A percentile compares a stretch with the other conserved stretches of the same genome.
Conservation (phyloP, 371 early-diverging fungal genomes). For the Quaeritorhiza haematococci region DNA sequence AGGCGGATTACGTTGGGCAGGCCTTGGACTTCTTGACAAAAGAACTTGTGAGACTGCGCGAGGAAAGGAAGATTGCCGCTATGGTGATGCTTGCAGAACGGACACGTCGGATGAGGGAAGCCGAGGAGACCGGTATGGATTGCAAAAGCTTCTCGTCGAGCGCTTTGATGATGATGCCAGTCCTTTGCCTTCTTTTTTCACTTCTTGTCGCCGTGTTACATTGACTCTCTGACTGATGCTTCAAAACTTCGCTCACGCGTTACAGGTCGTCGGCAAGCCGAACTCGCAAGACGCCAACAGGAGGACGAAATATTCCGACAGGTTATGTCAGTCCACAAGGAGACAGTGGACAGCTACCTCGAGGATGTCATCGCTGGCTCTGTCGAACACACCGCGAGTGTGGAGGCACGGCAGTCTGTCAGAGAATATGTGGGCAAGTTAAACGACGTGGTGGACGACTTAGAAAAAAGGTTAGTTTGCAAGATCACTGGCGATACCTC, state of each 20-base stretch:
- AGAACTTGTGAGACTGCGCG: slow-evolving; percentile 43
- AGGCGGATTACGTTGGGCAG: slow-evolving; percentile 36
- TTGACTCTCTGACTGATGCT: too few relatives aligned
- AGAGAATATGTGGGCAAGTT: slow-evolving; percentile 32
- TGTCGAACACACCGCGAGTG: slow-evolving; percentile 25
- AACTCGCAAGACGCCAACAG: slow-evolving; percentile 30
- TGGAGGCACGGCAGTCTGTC: slow-evolving; percentile 34
- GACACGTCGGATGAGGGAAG: slow-evolving; percentile 45
- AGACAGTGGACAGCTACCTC: slow-evolving; percentile 46
- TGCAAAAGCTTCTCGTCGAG: not conserved
- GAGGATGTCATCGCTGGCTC: slow-evolving; percentile 36
- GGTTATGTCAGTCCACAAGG: slow-evolving; percentile 45
- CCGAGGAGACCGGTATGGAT: slow-evolving; percentile 38
- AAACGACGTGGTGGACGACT: slow-evolving; percentile 18
- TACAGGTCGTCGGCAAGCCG: slow-evolving; percentile 33
- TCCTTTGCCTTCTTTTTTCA: slow-evolving; percentile 1
- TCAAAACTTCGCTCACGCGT: not conserved
- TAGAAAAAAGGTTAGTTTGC: slow-evolving; percentile 25
- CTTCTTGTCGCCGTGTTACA: too few relatives aligned
- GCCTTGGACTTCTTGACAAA: slow-evolving; percentile 45
- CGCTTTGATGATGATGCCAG: not conserved
- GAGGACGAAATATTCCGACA: slow-evolving; percentile 48
- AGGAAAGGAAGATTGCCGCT: slow-evolving; percentile 40
- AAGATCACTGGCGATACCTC: too few relatives aligned
- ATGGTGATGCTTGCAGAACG: slow-evolving; percentile 48